A percentile compares a stretch with the other conserved stretches of the same genome.
phyloP scores from a whole-genome alignment of 2,329 filamentous ascomycete genomes.

The Anthostomella pinea region DNA sequence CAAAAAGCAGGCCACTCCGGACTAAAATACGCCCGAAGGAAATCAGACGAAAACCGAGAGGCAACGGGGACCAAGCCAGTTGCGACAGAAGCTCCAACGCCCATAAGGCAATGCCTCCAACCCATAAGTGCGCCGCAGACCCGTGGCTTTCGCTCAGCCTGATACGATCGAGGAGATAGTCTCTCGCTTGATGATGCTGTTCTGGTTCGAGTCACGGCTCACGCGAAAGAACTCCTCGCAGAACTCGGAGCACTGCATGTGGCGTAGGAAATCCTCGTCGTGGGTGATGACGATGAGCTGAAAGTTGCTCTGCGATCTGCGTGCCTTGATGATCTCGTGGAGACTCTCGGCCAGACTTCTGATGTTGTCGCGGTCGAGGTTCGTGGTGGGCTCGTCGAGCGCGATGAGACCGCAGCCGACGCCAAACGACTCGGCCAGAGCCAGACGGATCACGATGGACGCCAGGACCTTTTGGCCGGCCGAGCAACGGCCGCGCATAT shows the following conservation, averaged over 20 bases:
- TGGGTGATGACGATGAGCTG: constrained; percentile 98
- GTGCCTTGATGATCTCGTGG: constrained; percentile 79
- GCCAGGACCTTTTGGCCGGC: constrained; percentile 96
- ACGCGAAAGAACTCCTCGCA: constrained; percentile 90
- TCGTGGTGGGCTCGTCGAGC: constrained; percentile 95
- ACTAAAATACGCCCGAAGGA: too few relatives aligned
- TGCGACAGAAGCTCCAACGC: neutral
- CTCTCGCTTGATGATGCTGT: constrained; percentile 77
- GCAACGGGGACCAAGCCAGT: too few relatives aligned
- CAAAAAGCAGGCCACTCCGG: too few relatives aligned
- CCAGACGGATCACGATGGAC: constrained; percentile 94
- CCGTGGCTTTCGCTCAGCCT: neutral
- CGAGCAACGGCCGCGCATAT: constrained; percentile 97
- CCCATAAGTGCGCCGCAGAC: too few relatives aligned
- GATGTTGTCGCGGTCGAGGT: constrained; percentile 94
- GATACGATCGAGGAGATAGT: constrained; percentile 52
- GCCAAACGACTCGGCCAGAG: constrained; percentile 93
- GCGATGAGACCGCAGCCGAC: constrained; percentile 95
- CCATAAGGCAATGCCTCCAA: too few relatives aligned
- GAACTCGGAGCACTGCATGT: constrained; percentile 94
- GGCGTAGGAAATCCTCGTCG: constrained; percentile 90
- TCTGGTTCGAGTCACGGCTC: constrained; percentile 76
- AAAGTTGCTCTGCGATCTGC: constrained; percentile 87
- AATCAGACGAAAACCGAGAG: too few relatives aligned
- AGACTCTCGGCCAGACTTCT: constrained; percentile 80